A percentile compares a stretch with the other conserved stretches of the same genome.
Conservation (phyloP, 2,329 filamentous ascomycete species). For the Mycosphaerelloides madeirae region DNA sequence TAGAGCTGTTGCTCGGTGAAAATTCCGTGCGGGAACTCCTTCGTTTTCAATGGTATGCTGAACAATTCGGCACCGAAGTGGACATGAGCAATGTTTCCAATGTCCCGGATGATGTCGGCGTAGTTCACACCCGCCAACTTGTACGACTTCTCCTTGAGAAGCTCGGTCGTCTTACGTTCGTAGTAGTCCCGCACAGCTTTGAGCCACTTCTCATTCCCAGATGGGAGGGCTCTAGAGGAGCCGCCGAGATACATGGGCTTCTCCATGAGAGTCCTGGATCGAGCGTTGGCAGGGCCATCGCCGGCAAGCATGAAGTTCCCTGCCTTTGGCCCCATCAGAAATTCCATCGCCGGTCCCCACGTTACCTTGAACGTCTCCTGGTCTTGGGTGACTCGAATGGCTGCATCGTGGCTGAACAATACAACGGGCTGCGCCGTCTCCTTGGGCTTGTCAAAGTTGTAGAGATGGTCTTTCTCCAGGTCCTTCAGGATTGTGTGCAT, state of each 20-base stretch:
- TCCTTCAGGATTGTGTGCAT: constrained; percentile 41
- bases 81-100: constrained; percentile 51
- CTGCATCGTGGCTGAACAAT: constrained; percentile 44
- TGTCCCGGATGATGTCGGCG: constrained; percentile 46
- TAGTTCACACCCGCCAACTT: constrained; percentile 42
- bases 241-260: constrained; percentile 39
- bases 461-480: constrained; percentile 39
- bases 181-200: constrained; percentile 45
- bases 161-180: constrained; percentile 43
- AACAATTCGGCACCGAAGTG: constrained; percentile 54
- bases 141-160: constrained; percentile 44
- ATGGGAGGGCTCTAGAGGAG: constrained; percentile 24
- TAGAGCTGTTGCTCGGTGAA: constrained; percentile 54
- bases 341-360: constrained; percentile 44
- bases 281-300: constrained; percentile 38
- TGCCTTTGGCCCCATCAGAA: constrained; percentile 40
- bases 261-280: constrained; percentile 42
- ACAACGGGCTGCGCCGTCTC: constrained; percentile 33
- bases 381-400: constrained; percentile 40
- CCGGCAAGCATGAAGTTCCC: constrained; percentile 48
- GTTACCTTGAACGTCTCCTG: constrained; percentile 44
- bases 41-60: constrained; percentile 52
- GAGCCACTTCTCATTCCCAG: constrained; percentile 40
- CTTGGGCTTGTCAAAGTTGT: constrained; percentile 34
- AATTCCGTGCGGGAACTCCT: constrained; percentile 44